A percentile compares a stretch with the other conserved stretches of the same genome.
phyloP scores from a whole-genome alignment of 768 basidiomycete species.

The Russula brevipes region DNA sequence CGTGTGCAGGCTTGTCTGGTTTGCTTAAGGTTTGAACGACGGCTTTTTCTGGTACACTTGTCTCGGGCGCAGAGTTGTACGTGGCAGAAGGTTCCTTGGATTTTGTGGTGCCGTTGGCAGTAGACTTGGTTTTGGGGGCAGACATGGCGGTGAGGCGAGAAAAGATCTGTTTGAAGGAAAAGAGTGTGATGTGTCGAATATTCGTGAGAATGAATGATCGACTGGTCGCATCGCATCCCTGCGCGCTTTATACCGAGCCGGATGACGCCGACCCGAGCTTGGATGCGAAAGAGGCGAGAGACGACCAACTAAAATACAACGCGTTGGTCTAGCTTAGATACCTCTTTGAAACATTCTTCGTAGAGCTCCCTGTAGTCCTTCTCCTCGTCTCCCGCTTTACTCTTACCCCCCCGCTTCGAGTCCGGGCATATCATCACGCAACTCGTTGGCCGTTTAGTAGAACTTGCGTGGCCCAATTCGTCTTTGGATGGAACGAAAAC shows the following conservation, averaged over 20 bases:
- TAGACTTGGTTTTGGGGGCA: constrained; percentile 51
- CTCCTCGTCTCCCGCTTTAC: constrained; percentile 54
- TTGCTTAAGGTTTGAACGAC: constrained; percentile 42
- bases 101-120: constrained; percentile 37
- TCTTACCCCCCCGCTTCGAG: constrained; percentile 64
- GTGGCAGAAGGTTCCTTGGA: constrained; percentile 32
- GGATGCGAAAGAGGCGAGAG: not conserved
- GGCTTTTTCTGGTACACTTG: constrained; percentile 24
- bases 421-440: constrained; percentile 93
- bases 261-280: not conserved
- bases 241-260: not conserved
- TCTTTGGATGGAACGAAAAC: constrained; percentile 90
- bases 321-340: constrained; percentile 70
- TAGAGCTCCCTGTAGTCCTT: constrained; percentile 86
- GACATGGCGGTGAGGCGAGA: constrained; percentile 28
- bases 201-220: constrained; percentile 2
- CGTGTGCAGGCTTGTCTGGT: constrained; percentile 83
- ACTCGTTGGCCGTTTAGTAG: constrained; percentile 96
- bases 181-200: not conserved
- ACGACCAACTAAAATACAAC: constrained; percentile 39
- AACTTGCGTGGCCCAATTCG: constrained; percentile 90
- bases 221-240: not conserved
- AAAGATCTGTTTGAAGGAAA: constrained; percentile 8
- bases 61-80: constrained; percentile 39
- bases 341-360: constrained; percentile 81